Evolutionary conservation across 176 grass and related monocot genomes (phyloP).

Genomic region (Poa pratensis): DNA sequence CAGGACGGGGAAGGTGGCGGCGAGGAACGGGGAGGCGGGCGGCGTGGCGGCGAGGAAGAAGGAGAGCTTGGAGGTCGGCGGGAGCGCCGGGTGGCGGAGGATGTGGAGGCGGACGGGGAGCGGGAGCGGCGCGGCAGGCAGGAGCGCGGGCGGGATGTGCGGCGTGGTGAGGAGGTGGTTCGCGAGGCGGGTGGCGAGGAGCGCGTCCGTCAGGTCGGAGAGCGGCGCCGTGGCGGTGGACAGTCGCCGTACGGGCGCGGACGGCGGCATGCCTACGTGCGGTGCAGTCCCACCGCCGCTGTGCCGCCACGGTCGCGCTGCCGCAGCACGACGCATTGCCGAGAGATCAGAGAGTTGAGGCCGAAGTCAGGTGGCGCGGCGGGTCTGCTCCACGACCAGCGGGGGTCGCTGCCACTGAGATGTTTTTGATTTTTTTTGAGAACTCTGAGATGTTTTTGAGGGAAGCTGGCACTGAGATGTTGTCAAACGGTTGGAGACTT

Average conservation of each 20-base stretch:
- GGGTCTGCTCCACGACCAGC: too few species aligned
- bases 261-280: background rate
- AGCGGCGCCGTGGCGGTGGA: slow-evolving; percentile 29
- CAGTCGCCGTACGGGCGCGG: slow-evolving; percentile 27
- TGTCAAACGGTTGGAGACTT: too few species aligned
- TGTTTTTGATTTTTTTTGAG: too few species aligned
- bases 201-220: slow-evolving; percentile 65
- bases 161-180: slow-evolving; percentile 53
- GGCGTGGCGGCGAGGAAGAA: slow-evolving; percentile 69
- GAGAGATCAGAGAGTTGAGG: too few species aligned
- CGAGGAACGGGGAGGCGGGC: slow-evolving; percentile 42
- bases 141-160: slow-evolving; percentile 49
- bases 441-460: too few species aligned
- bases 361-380: too few species aligned
- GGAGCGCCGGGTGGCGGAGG: slow-evolving; percentile 64
- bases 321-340: too few species aligned
- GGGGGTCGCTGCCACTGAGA: too few species aligned
- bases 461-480: too few species aligned
- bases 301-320: too few species aligned
- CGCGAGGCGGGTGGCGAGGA: slow-evolving; percentile 65
- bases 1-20: slow-evolving; percentile 54
- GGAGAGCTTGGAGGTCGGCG: slow-evolving; percentile 73
- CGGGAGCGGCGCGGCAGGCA: slow-evolving; percentile 59
- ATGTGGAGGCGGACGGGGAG: slow-evolving; percentile 65
- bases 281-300: too few species aligned